A percentile compares a stretch with the other conserved stretches of the same genome.
Conservation (phyloP, 1,139 yeast species). For the Yamadazyma buinensis region DNA sequence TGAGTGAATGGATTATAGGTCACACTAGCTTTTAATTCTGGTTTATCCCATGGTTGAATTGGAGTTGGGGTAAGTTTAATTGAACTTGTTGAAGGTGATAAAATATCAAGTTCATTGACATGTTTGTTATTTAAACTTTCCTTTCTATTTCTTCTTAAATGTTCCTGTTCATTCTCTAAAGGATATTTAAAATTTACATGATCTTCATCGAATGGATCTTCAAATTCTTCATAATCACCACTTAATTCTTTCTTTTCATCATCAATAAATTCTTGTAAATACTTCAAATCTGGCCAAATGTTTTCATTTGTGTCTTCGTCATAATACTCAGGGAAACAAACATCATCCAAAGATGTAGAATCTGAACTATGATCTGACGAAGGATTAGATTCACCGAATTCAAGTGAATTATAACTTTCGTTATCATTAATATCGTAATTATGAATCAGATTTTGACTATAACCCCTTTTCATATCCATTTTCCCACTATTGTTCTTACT, state of each 20-base stretch:
- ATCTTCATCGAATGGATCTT: neutral
- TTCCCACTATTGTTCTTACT: neutral
- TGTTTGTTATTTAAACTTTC: slow-evolving; percentile 25
- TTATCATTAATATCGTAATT: slow-evolving; percentile 10
- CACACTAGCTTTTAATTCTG: slow-evolving; percentile 16
- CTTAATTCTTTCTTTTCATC: slow-evolving; percentile 45
- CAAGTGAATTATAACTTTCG: slow-evolving; percentile 28
- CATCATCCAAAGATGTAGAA: slow-evolving; percentile 80
- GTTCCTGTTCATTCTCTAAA: neutral
- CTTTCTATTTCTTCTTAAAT: too few relatives aligned
- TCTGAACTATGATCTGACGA: slow-evolving; percentile 68
- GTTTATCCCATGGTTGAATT: slow-evolving; percentile 70
- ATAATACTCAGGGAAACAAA: slow-evolving; percentile 65
- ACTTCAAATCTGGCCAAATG: slow-evolving; percentile 78
- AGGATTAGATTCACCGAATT: slow-evolving; percentile 63
- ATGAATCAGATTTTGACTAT: neutral
- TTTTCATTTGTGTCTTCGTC: slow-evolving; percentile 20
- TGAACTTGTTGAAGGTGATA: slow-evolving; percentile 33
- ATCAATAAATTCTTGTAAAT: slow-evolving; percentile 70
- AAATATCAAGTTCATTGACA: slow-evolving; percentile 63
- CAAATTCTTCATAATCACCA: neutral
- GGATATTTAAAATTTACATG: slow-evolving; percentile 6
- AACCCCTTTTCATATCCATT: too few relatives aligned
- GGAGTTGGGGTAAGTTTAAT: slow-evolving; percentile 68
- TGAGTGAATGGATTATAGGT: slow-evolving; percentile 29